These are phyloP conservation scores for Gynochthodes officinalis DNA, from an alignment of 257 asterid genomes.

Conservation along the genomic window DNA sequence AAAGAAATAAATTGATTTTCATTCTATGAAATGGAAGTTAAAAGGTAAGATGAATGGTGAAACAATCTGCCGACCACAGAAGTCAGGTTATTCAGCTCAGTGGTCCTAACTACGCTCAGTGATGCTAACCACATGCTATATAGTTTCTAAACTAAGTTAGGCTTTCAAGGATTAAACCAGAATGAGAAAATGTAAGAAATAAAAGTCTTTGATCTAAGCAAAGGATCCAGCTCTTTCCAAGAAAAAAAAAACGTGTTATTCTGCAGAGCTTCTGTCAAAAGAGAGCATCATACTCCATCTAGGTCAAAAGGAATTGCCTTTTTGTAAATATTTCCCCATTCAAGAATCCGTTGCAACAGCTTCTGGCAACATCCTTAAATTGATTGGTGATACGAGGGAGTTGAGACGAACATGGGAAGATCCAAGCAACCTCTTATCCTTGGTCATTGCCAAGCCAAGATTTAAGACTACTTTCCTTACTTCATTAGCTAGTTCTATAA, in stretches of 20 bases:
- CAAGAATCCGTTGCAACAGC: conserved; percentile 27
- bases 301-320: conserved; percentile 5
- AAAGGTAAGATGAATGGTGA: too few relatives aligned
- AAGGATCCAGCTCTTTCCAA: background rate
- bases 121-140: background rate
- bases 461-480: conserved; percentile 62
- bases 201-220: background rate
- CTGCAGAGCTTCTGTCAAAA: background rate
- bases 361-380: conserved; percentile 43
- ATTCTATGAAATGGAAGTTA: too few relatives aligned
- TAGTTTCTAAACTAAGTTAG: background rate
- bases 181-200: background rate
- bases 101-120: background rate
- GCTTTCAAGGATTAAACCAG: background rate
- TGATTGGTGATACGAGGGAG: conserved; percentile 45
- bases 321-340: background rate
- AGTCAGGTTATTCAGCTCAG: too few relatives aligned
- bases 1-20: too few relatives aligned
- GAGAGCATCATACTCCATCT: background rate
- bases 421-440: conserved; percentile 38
- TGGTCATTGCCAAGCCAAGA: conserved; percentile 27
- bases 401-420: conserved; percentile 33
- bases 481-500: conserved; percentile 77
- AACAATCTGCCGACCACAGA: too few relatives aligned
- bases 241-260: background rate